A percentile compares a stretch with the other conserved stretches of the same genome.
These are phyloP conservation scores for Senecio squalidus DNA, from an alignment of 140 eudicot genomes.

Conservation along the genomic window DNA sequence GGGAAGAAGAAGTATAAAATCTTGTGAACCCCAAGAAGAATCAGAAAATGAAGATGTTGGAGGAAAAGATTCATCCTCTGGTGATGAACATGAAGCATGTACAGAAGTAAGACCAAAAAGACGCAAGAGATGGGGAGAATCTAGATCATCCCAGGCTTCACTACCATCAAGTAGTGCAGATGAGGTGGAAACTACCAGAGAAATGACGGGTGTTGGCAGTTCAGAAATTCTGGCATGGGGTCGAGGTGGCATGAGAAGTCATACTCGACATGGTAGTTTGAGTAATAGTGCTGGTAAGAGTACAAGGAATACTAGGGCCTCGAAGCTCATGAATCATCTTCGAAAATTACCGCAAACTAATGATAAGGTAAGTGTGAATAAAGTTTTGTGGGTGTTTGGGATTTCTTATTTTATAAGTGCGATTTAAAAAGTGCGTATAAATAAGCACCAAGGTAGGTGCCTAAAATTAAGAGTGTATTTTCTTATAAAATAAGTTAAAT, in stretches of 20 bases:
- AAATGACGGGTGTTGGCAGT: constrained; percentile 36
- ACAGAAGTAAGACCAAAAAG: constrained; percentile 46
- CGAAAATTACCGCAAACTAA: constrained; percentile 40
- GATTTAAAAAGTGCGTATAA: too few relatives aligned
- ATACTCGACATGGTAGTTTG: constrained; percentile 54
- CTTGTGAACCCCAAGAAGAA: constrained; percentile 38
- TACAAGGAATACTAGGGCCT: constrained; percentile 38
- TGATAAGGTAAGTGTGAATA: constrained; percentile 38
- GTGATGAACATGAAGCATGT: constrained; percentile 56
- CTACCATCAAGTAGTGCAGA: constrained; percentile 50
- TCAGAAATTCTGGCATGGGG: constrained; percentile 80
- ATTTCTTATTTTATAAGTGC: too few relatives aligned
- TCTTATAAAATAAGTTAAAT: too few relatives aligned
- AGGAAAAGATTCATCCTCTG: constrained; percentile 71
- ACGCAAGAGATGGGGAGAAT: constrained; percentile 50
- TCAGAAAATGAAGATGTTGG: constrained; percentile 71
- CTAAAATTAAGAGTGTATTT: too few relatives aligned
- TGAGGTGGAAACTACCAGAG: constrained; percentile 49
- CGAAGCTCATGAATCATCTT: constrained; percentile 55
- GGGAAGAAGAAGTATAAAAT: constrained; percentile 49
- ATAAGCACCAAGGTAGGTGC: too few relatives aligned
- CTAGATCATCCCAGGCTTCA: constrained; percentile 33
- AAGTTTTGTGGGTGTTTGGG: not conserved
- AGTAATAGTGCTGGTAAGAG: constrained; percentile 39
- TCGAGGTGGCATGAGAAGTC: constrained; percentile 68